phyloP scores from a whole-genome alignment of 768 basidiomycete genomes.

The Rossbeevera mucosa region DNA sequence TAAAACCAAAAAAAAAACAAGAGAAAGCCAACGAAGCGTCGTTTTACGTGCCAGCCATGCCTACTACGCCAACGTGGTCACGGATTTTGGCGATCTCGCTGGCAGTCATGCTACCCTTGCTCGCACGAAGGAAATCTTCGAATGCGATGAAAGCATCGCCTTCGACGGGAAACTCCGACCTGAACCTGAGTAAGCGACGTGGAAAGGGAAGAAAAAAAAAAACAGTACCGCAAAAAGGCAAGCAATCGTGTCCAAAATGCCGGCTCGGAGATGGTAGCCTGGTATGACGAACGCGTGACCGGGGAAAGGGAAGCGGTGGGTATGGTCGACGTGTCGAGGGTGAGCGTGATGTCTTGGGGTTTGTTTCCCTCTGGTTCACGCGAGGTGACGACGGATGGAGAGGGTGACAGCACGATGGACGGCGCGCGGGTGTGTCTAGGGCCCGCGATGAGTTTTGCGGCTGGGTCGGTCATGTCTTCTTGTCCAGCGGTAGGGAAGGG shows the following conservation, averaged over 20 bases:
- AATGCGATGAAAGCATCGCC: conserved; percentile 69
- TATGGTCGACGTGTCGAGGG: conserved; percentile 55
- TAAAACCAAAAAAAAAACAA: neutral
- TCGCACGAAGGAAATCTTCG: conserved; percentile 81
- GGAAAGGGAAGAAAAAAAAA: neutral
- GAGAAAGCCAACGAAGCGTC: too few species aligned
- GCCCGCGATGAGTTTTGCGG: conserved; percentile 26
- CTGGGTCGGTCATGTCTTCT: conserved; percentile 20
- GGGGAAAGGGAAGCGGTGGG: conserved; percentile 44
- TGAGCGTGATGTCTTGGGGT: conserved; percentile 59
- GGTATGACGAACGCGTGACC: conserved; percentile 25
- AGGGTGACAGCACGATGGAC: conserved; percentile 73
- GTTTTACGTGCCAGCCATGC: conserved; percentile 86
- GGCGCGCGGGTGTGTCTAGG: conserved; percentile 63
- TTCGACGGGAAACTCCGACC: conserved; percentile 57
- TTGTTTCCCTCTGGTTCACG: conserved; percentile 39
- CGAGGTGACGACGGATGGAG: conserved; percentile 49
- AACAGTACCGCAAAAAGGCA: conserved; percentile 52
- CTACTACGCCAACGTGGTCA: conserved; percentile 79
- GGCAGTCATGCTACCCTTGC: conserved; percentile 75
- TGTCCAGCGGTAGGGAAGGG: conserved; percentile 19
- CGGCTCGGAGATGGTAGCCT: conserved; percentile 62
- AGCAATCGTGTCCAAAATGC: conserved; percentile 75
- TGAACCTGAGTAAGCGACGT: conserved; percentile 22
- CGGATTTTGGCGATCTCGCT: conserved; percentile 90